phyloP scores from a whole-genome alignment of 2,329 filamentous ascomycete genomes.

The Fusarium albosuccineum region DNA sequence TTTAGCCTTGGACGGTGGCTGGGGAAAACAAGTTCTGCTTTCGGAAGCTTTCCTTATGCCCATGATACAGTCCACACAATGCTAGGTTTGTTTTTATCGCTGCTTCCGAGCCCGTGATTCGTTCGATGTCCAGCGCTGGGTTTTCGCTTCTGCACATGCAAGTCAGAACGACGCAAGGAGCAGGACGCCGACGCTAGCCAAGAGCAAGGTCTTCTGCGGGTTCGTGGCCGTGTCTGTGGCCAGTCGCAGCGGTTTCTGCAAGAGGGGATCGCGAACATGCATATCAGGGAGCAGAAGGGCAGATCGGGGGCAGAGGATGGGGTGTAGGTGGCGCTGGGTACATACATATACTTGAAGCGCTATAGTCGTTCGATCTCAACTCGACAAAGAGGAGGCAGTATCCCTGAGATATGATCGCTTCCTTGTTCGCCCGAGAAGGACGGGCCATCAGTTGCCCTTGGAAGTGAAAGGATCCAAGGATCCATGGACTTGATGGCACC shows the following conservation, averaged over 20 bases:
- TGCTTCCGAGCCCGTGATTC: constrained; percentile 31
- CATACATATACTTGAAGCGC: constrained; percentile 7
- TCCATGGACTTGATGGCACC: constrained; percentile 11
- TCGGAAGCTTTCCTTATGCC: constrained; percentile 18
- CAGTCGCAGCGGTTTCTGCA: constrained; percentile 6
- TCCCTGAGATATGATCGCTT: constrained; percentile 24
- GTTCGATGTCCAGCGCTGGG: constrained; percentile 28
- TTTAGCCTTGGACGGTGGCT: constrained; percentile 9
- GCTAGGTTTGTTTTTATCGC: constrained; percentile 25
- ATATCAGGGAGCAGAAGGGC: constrained; percentile 24
- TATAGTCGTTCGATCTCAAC: constrained; percentile 31
- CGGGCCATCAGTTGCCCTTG: constrained; percentile 36
- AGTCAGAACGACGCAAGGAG: constrained; percentile 41
- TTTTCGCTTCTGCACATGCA: constrained; percentile 42
- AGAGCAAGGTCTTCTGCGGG: constrained; percentile 34
- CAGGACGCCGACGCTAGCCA: constrained; percentile 28
- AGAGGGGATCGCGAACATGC: background rate
- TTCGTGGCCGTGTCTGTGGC: constrained; percentile 34
- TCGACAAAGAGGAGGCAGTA: constrained; percentile 25
- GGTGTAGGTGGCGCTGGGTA: constrained; percentile 8
- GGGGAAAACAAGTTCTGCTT: constrained; percentile 35
- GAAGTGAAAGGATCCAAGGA: constrained; percentile 24
- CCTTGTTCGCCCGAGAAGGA: constrained; percentile 30
- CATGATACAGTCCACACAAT: constrained; percentile 18
- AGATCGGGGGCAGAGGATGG: constrained; percentile 1